A percentile compares a stretch with the other conserved stretches of the same genome.
Evolutionary conservation across 768 basidiomycete genomes (phyloP).

Genomic region (Ramaria sp.): DNA sequence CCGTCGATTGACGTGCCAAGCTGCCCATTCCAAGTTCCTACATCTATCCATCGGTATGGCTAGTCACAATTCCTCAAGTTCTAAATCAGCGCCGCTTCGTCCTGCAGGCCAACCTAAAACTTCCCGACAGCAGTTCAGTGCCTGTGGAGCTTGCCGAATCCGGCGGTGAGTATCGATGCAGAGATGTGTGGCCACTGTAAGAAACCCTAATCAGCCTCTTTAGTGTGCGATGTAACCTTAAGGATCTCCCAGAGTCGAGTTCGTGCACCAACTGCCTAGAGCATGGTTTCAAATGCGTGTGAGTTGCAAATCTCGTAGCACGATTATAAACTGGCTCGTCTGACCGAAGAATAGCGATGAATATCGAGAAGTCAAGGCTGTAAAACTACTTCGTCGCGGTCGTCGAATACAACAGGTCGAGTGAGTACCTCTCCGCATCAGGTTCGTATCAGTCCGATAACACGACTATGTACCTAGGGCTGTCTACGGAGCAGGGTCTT

Average conservation of each 20-base stretch:
- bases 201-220: neutral
- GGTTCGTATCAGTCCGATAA: conserved; percentile 11
- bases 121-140: conserved; percentile 77
- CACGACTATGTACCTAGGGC: conserved; percentile 4
- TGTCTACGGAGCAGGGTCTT: conserved; percentile 51
- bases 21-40: neutral
- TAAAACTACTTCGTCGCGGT: conserved; percentile 72
- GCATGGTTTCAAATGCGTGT: conserved; percentile 90
- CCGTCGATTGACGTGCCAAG: no score
- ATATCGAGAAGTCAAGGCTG: conserved; percentile 83
- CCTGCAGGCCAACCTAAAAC: conserved; percentile 59
- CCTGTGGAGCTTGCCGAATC: conserved; percentile 89
- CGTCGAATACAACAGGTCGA: conserved; percentile 77
- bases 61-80: conserved; percentile 16
- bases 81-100: conserved; percentile 30
- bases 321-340: neutral
- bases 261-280: conserved; percentile 84
- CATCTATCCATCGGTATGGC: conserved; percentile 9
- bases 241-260: conserved; percentile 57
- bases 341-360: conserved; percentile 52
- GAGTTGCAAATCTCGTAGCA: conserved; percentile 23
- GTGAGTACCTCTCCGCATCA: conserved; percentile 30
- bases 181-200: conserved; percentile 9
- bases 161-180: conserved; percentile 41
- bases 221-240: conserved; percentile 90